Percentiles rank a stretch among this genome's conserved stretches.
Conservation (phyloP, 345 rosid species). For the Cardamine chenopodiifolia region DNA sequence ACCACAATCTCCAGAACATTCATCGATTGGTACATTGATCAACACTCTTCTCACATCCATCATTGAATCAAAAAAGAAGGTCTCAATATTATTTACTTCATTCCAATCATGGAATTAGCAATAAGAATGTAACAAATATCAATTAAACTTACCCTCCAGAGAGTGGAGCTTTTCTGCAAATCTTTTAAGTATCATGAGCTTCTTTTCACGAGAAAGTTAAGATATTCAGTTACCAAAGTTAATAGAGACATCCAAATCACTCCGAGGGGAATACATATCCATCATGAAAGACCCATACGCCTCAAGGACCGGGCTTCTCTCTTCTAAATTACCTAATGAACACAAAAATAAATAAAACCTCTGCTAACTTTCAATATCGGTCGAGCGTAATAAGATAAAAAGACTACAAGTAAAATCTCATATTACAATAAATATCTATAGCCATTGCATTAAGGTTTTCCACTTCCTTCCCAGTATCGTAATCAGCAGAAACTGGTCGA, state of each 20-base stretch:
- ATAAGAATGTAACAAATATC: background rate
- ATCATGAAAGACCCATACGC: conserved; percentile 58
- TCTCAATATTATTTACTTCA: too few species aligned
- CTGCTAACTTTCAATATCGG: background rate
- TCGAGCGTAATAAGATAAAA: background rate
- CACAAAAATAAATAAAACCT: background rate
- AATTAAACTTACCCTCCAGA: conserved; percentile 45
- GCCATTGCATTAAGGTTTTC: conserved; percentile 50
- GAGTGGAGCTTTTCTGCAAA: conserved; percentile 46
- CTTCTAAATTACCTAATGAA: conserved; percentile 43
- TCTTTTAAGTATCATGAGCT: conserved; percentile 46
- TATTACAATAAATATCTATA: conserved; percentile 51
- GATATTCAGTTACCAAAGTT: conserved; percentile 41
- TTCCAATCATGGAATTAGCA: background rate
- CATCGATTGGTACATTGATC: too few species aligned
- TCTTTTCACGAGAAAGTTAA: conserved; percentile 44
- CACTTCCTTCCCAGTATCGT: conserved; percentile 46
- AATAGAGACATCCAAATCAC: conserved; percentile 61
- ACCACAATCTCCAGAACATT: too few species aligned
- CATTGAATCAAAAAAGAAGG: too few species aligned
- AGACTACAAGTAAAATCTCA: too few species aligned
- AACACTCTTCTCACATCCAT: too few species aligned
- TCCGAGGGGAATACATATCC: conserved; percentile 49
- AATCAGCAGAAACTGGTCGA: conserved; percentile 37
- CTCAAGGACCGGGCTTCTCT: conserved; percentile 46